phyloP scores from a whole-genome alignment of 2,329 filamentous ascomycete species.

The Penicillium psychrosexuale region DNA sequence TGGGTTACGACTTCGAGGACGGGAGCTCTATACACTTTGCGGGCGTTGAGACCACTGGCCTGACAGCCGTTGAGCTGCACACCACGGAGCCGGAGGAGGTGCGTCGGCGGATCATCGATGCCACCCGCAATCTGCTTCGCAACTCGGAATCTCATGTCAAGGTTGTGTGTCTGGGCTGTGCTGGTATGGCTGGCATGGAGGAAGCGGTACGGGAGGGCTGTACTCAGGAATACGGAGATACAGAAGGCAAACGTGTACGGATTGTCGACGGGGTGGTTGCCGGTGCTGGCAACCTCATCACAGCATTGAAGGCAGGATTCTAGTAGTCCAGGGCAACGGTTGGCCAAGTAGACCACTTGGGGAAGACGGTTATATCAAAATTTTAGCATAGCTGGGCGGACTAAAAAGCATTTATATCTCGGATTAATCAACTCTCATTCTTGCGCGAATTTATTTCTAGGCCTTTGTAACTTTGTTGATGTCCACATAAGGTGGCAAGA shows the following conservation, averaged over 20 bases:
- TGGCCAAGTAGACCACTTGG: background rate
- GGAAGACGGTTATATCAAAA: background rate
- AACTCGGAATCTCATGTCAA: slow-evolving; percentile 51
- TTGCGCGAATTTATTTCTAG: background rate
- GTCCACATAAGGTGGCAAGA: slow-evolving; percentile 3
- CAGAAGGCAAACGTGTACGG: slow-evolving; percentile 57
- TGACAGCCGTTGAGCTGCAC: slow-evolving; percentile 78
- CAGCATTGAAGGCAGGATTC: slow-evolving; percentile 38
- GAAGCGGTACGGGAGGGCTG: slow-evolving; percentile 69
- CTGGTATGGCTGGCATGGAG: slow-evolving; percentile 85
- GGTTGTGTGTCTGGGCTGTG: slow-evolving; percentile 81
- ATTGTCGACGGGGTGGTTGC: slow-evolving; percentile 68
- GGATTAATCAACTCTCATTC: background rate
- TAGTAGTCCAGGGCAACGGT: slow-evolving; percentile 11
- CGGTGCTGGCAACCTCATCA: slow-evolving; percentile 36
- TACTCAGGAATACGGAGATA: slow-evolving; percentile 60
- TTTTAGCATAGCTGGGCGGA: background rate
- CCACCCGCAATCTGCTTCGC: slow-evolving; percentile 63
- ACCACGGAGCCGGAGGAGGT: slow-evolving; percentile 63
- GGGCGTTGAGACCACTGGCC: slow-evolving; percentile 76
- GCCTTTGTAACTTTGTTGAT: slow-evolving; percentile 3
- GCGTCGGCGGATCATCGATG: slow-evolving; percentile 62
- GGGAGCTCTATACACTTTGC: slow-evolving; percentile 57
- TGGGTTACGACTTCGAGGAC: slow-evolving; percentile 50
- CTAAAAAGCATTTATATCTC: background rate